These are phyloP conservation scores for Trichoderma aggressivum DNA, from an alignment of 2,329 filamentous ascomycete genomes.

Conservation along the genomic window DNA sequence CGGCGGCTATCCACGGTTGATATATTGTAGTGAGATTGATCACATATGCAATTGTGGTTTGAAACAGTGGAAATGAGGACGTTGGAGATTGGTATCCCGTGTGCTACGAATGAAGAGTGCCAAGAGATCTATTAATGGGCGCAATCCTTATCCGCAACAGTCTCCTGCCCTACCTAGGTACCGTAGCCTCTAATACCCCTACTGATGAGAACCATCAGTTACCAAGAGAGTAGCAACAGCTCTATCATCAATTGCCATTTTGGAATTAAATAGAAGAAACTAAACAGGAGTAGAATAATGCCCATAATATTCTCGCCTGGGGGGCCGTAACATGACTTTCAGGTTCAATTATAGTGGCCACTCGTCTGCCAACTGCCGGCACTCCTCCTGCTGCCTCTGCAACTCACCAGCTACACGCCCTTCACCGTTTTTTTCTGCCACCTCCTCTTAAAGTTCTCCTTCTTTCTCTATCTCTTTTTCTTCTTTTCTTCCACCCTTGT, in stretches of 20 bases:
- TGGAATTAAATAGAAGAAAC: too few species aligned
- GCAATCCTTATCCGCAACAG: not conserved
- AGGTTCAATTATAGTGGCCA: not conserved
- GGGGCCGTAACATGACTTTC: not conserved
- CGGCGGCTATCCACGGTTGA: not conserved
- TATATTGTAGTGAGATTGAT: not conserved
- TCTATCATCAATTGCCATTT: too few species aligned
- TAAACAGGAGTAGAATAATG: not conserved
- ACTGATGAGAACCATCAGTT: not conserved
- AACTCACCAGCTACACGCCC: not conserved
- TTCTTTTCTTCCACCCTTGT: not conserved
- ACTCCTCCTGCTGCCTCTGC: not conserved
- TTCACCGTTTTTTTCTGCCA: slow-evolving; percentile 17
- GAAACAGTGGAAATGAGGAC: too few species aligned
- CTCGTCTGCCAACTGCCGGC: not conserved
- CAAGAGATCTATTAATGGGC: not conserved
- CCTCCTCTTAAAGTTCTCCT: not conserved
- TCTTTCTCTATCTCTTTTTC: not conserved
- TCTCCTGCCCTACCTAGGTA: not conserved
- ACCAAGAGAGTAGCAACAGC: not conserved
- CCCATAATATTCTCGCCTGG: not conserved
- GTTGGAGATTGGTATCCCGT: too few species aligned
- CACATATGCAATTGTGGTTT: not conserved
- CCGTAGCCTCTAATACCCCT: not conserved
- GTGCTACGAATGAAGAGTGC: not conserved